Conservation (phyloP, 768 basidiomycete species). For the Cyclocybe cylindracea region DNA sequence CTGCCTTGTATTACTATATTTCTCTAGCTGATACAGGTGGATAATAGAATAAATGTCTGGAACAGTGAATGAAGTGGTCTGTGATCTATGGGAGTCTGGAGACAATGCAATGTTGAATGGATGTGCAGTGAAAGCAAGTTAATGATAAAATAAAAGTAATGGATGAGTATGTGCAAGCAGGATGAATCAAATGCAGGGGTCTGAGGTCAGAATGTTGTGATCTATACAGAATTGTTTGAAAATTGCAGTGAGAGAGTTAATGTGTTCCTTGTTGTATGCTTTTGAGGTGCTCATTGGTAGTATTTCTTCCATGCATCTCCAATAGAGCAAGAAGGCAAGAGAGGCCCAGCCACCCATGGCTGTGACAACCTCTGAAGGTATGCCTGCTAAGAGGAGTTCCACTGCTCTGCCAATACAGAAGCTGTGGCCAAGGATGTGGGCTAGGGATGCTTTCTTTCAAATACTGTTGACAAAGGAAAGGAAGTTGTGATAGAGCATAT, state of each 20-base stretch:
- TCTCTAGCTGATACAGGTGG: too few relatives aligned
- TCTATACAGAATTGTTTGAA: slow-evolving; percentile 11
- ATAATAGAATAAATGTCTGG: too few relatives aligned
- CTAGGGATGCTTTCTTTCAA: slow-evolving; percentile 6
- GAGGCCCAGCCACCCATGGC: slow-evolving; percentile 30
- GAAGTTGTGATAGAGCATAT: slow-evolving; percentile 6
- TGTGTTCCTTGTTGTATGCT: slow-evolving; percentile 10
- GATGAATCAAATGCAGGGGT: too few relatives aligned
- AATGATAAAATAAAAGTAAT: too few relatives aligned
- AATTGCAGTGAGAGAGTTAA: slow-evolving; percentile 7
- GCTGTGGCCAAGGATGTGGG: slow-evolving; percentile 20
- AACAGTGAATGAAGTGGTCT: too few relatives aligned
- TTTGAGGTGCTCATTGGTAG: slow-evolving; percentile 15
- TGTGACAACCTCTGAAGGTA: slow-evolving; percentile 28
- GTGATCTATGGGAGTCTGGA: too few relatives aligned
- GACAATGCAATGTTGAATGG: too few relatives aligned
- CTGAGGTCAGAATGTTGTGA: not conserved
- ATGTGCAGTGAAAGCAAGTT: too few relatives aligned
- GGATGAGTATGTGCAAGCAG: too few relatives aligned
- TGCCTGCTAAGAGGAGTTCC: slow-evolving; percentile 19
- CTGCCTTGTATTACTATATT: too few relatives aligned
- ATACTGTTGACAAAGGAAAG: slow-evolving; percentile 6
- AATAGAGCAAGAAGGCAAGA: slow-evolving; percentile 30
- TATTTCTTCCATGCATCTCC: slow-evolving; percentile 21
- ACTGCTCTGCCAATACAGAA: slow-evolving; percentile 33